phyloP scores from a whole-genome alignment of 2,329 filamentous ascomycete genomes.

The Aquanectria penicillioides region DNA sequence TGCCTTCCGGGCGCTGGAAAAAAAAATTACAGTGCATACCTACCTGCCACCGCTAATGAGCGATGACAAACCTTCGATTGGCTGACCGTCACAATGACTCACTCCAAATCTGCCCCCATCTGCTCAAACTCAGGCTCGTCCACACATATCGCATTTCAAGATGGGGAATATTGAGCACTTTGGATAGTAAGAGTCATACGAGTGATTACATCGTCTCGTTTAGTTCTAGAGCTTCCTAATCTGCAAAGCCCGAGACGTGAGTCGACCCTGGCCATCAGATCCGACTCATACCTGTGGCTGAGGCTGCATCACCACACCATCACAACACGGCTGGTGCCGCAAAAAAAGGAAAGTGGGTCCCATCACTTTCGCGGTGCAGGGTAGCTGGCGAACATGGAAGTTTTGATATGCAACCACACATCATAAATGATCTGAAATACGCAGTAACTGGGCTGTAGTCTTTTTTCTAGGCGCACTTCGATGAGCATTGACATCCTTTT shows the following conservation, averaged over 20 bases:
- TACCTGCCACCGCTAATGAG: not conserved
- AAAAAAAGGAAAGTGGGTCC: no score
- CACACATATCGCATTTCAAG: slow-evolving; percentile 3
- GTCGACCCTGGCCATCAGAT: not conserved
- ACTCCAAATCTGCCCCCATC: not conserved
- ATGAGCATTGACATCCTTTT: no score
- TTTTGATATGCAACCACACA: no score
- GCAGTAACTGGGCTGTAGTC: no score
- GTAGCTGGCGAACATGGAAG: not conserved
- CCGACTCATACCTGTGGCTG: slow-evolving; percentile 6
- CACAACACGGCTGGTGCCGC: no score
- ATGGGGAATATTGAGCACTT: not conserved
- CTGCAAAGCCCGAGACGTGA: not conserved
- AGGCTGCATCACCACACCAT: not conserved
- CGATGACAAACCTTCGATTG: slow-evolving; percentile 14
- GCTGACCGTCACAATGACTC: slow-evolving; percentile 21
- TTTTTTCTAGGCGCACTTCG: no score
- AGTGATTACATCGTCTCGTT: slow-evolving; percentile 6
- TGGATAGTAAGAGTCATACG: slow-evolving; percentile 21
- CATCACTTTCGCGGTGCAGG: not conserved
- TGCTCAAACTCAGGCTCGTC: no score
- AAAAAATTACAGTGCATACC: not conserved
- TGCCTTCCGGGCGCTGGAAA: not conserved
- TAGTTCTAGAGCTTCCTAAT: not conserved
- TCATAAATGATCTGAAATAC: no score